Conservation (phyloP, 257 asterid species). For the Cordia subcordata region DNA sequence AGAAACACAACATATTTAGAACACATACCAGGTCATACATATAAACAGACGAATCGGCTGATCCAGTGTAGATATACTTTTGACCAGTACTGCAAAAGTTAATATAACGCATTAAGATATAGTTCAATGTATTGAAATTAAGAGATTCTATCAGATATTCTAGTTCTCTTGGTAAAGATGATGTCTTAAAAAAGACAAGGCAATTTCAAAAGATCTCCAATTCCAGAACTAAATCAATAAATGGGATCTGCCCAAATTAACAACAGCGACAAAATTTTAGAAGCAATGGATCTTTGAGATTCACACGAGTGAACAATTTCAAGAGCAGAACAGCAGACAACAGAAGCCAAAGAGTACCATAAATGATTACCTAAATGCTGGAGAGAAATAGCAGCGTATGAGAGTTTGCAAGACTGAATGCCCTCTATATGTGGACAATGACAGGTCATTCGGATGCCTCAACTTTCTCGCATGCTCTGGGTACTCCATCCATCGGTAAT, state of each 20-base stretch:
- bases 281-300: no score
- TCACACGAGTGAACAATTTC: no score
- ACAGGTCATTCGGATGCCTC: constrained; percentile 55
- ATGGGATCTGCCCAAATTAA: no score
- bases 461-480: constrained; percentile 46
- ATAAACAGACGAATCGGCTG: constrained; percentile 63
- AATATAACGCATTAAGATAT: neutral
- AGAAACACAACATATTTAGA: neutral
- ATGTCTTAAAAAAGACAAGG: no score
- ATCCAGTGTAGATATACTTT: constrained; percentile 87
- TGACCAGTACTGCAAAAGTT: constrained; percentile 81
- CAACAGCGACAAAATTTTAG: no score
- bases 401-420: constrained; percentile 85
- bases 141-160: neutral
- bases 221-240: no score
- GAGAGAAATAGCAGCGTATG: constrained; percentile 93
- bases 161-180: neutral
- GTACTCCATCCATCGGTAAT: constrained; percentile 86
- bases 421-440: constrained; percentile 83
- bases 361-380: constrained; percentile 57
- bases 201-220: no score
- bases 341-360: neutral
- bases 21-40: constrained; percentile 78
- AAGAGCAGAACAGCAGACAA: neutral
- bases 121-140: neutral